A percentile compares a stretch with the other conserved stretches of the same genome.
phyloP scores from a whole-genome alignment of 2,329 filamentous ascomycete genomes.

The Calonectria hawksworthii region DNA sequence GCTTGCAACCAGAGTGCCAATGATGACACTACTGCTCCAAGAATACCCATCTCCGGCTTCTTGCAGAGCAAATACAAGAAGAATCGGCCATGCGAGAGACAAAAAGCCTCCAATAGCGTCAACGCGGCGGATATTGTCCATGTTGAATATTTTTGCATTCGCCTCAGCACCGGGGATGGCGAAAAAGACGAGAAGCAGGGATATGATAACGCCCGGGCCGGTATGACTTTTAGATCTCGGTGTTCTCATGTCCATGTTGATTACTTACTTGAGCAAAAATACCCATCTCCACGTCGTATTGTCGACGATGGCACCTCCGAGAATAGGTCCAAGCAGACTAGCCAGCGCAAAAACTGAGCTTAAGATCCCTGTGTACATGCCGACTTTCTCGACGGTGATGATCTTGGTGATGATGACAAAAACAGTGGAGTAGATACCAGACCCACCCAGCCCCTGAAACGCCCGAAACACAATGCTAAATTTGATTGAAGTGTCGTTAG shows the following conservation, averaged over 20 bases:
- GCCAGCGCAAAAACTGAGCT: slow-evolving; percentile 16
- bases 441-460: slow-evolving; percentile 13
- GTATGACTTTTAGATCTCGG: background rate
- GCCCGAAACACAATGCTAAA: slow-evolving; percentile 2
- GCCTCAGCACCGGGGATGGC: background rate
- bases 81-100: background rate
- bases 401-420: slow-evolving; percentile 16
- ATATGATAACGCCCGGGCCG: background rate
- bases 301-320: background rate
- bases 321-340: background rate
- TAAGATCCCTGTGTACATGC: slow-evolving; percentile 9
- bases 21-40: background rate
- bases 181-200: background rate
- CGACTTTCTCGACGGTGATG: slow-evolving; percentile 6
- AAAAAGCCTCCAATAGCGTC: background rate
- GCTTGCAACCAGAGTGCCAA: background rate
- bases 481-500: background rate
- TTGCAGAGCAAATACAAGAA: background rate
- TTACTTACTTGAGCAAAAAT: background rate
- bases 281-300: background rate
- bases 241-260: background rate
- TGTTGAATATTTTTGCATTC: background rate
- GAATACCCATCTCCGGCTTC: background rate
- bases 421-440: slow-evolving; percentile 9
- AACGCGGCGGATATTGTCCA: background rate